Evolutionary conservation across 164 flowering plant genomes (phyloP).

Genomic region (Vitis amurensis): DNA sequence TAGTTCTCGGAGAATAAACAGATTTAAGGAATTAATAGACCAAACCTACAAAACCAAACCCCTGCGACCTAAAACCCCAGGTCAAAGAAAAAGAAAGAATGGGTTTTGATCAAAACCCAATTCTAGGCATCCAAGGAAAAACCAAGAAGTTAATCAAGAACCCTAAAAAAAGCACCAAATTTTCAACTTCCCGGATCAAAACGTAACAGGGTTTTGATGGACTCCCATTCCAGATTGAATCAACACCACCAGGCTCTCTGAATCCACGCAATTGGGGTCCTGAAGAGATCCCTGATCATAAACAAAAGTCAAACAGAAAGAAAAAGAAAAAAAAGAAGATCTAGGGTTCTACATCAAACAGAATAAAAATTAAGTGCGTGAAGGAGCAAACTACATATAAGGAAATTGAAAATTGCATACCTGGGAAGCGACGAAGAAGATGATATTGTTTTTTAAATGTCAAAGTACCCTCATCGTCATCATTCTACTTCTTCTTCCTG

Average conservation of each 20-base stretch:
- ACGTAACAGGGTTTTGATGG: too few relatives aligned
- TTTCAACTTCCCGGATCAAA: conserved; percentile 18
- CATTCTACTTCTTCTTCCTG: not conserved
- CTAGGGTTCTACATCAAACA: conserved; percentile 9
- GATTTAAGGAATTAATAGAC: not conserved
- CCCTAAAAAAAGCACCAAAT: conserved; percentile 5
- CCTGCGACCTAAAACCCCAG: conserved; percentile 12
- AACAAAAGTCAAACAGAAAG: not conserved
- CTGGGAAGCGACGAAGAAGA: conserved; percentile 2
- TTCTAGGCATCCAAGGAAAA: conserved; percentile 2
- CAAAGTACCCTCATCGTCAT: not conserved
- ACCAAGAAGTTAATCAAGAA: conserved; percentile 8
- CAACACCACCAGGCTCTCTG: not conserved
- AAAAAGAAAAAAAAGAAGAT: not conserved
- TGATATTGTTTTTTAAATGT: not conserved
- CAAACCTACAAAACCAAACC: conserved; percentile 3
- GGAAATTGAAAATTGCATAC: not conserved
- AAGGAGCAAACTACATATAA: not conserved
- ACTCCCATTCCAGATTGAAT: not conserved
- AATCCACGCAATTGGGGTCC: conserved; percentile 3
- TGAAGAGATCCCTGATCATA: not conserved
- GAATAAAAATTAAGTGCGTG: not conserved
- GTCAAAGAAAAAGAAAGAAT: not conserved
- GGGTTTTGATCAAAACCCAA: conserved; percentile 14
- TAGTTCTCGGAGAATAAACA: not conserved